These are phyloP conservation scores for Herpetomonas tarakana DNA, from an alignment of 208 protist genomes.

Conservation along the genomic window DNA sequence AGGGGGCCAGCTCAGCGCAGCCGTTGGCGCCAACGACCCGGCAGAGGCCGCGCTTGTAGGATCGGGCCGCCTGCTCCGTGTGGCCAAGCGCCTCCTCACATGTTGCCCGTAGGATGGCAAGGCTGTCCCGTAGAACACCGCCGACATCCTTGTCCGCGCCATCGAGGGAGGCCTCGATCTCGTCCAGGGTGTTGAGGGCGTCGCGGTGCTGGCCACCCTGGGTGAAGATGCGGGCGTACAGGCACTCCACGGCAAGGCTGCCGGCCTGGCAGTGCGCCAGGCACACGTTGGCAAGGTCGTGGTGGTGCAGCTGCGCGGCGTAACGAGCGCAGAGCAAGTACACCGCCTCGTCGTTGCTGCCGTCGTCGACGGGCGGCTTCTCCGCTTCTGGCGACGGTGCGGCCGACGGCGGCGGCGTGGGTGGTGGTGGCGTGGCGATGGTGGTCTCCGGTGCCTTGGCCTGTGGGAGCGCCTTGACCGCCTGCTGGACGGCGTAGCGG, in stretches of 20 bases:
- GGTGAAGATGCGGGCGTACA: constrained; percentile 78
- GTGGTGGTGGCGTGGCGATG: neutral
- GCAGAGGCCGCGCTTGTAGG: constrained; percentile 64
- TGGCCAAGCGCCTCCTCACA: constrained; percentile 55
- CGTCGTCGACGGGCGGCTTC: neutral
- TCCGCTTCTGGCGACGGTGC: no score
- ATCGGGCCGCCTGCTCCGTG: constrained; percentile 33
- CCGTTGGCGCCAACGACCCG: constrained; percentile 1
- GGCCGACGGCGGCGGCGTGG: neutral
- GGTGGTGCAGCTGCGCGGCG: constrained; percentile 61
- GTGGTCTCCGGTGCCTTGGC: neutral
- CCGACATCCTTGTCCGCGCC: neutral
- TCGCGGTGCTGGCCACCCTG: constrained; percentile 71
- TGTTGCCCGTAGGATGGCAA: constrained; percentile 58
- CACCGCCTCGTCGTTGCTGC: constrained; percentile 16
- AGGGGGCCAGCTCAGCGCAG: neutral
- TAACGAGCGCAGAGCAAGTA: constrained; percentile 45
- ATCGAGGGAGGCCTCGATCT: constrained; percentile 4
- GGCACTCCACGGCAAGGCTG: constrained; percentile 31
- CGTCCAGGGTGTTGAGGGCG: constrained; percentile 41
- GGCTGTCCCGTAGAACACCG: constrained; percentile 25
- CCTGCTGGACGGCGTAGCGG: constrained; percentile 45
- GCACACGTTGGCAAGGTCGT: constrained; percentile 69
- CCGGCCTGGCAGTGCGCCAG: constrained; percentile 48
- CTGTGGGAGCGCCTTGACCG: constrained; percentile 14